Conservation (phyloP, 306 rosid genomes). For the Lathyrus aphaca region DNA sequence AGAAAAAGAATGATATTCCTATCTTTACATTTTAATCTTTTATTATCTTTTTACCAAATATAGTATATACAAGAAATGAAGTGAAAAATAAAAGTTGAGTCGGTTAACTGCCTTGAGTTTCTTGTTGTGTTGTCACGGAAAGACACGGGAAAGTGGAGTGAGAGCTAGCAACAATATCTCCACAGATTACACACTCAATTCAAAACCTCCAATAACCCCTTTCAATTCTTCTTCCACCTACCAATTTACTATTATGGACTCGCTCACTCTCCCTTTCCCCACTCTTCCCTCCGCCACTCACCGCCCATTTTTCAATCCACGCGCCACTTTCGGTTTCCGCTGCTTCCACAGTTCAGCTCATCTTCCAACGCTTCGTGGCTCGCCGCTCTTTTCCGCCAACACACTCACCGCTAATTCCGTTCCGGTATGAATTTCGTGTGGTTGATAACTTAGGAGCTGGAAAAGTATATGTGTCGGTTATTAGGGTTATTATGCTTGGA, state of each 20-base stretch:
- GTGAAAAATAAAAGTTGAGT: too few species aligned
- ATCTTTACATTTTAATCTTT: too few species aligned
- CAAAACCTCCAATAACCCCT: conserved; percentile 6
- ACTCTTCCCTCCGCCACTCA: conserved; percentile 38
- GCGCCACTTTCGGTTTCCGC: conserved; percentile 35
- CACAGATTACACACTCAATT: neutral
- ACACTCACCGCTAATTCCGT: conserved; percentile 64
- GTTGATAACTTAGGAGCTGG: neutral
- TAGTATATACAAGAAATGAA: too few species aligned
- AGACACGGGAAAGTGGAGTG: conserved; percentile 5
- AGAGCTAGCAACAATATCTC: conserved; percentile 12
- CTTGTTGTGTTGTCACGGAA: neutral
- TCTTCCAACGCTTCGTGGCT: conserved; percentile 40
- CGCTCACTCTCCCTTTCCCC: conserved; percentile 44
- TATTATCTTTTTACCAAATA: too few species aligned
- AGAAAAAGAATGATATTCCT: too few species aligned
- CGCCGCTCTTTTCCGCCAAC: conserved; percentile 42
- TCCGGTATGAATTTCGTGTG: conserved; percentile 42
- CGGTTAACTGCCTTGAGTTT: neutral
- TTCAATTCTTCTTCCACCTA: neutral
- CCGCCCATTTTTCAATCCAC: conserved; percentile 38
- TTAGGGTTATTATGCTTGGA: neutral
- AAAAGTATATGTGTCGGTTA: neutral
- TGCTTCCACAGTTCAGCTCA: conserved; percentile 36
- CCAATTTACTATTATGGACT: conserved; percentile 46